Percentiles rank a stretch among this genome's conserved stretches.
Evolutionary conservation across 2,329 filamentous ascomycete species (phyloP).

Genomic region (Arthrobotrys entomopaga): DNA sequence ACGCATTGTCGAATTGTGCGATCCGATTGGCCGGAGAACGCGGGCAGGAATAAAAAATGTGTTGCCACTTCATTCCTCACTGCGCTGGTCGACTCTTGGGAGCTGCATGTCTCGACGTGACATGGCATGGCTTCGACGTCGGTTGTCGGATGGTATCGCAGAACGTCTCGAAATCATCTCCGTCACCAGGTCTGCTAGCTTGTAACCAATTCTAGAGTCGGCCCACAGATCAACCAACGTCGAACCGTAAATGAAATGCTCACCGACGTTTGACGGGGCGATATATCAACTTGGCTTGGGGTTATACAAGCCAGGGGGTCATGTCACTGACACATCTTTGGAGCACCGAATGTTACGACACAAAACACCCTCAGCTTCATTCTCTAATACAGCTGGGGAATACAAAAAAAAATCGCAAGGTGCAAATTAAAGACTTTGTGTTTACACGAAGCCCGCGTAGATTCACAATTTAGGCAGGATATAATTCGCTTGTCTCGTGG

Average conservation of each 20-base stretch:
- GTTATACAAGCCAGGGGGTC: constrained; percentile 7
- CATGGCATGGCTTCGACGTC: not conserved
- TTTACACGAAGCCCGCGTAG: not conserved
- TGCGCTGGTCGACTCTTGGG: no score
- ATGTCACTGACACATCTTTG: constrained; percentile 28
- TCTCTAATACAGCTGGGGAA: not conserved
- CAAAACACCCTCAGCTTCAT: constrained; percentile 1
- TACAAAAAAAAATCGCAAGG: not conserved
- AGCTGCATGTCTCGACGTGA: not conserved
- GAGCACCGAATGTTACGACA: constrained; percentile 22
- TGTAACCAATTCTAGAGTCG: not conserved
- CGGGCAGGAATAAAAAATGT: constrained; percentile 4
- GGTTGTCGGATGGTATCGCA: constrained; percentile 1
- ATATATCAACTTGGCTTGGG: constrained; percentile 1
- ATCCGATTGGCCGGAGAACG: constrained; percentile 15
- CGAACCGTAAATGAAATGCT: not conserved
- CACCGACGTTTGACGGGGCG: constrained; percentile 34
- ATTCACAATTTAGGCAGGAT: constrained; percentile 13
- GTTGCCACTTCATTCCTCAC: not conserved
- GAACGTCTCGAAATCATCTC: not conserved
- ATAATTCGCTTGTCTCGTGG: constrained; percentile 6
- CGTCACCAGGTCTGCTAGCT: not conserved
- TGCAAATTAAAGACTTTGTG: not conserved
- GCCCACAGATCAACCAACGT: not conserved
- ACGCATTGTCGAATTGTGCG: not conserved